Evolutionary conservation across 306 rosid species (phyloP), one percentile per base, ranked within the genome.

Genomic region (Lathyrus oleraceus): DNA sequence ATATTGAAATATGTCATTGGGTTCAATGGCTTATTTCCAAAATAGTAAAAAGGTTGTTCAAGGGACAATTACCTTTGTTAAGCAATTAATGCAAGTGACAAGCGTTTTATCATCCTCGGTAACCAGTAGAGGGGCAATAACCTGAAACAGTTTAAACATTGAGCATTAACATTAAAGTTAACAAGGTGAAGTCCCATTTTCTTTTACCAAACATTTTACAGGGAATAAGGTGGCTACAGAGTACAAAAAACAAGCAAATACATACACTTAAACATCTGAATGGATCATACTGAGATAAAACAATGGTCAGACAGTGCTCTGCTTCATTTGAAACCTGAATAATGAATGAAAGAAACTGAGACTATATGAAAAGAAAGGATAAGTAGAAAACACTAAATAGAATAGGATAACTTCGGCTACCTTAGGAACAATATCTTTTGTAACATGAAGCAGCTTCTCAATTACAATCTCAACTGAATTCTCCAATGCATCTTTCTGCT

Each of bases 21-120:
- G 61, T 73, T 59, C 39, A 56, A 38, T 47, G 36, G 39, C 59
- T 44, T 40, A 28, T 54, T 61, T 64, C 38, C 23, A 39, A 65
- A 72, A 54, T 38, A 49, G 32, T 28, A 72, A 54, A 57, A n/a
- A 64, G 36, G 63, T 13, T 65, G 67, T 58, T 44, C 23, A 10
- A 45, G 71, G 68, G 65, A 70, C n/a, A 75, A 49, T 67, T 85
- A 95, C 99, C 99, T 91, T 95, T 59, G 96, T 94, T 86, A 94
- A 84, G 82, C 89, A 87, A 80, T 91, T 94, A 72, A 87, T 86
- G 84, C 99, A 85, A 40, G 90, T 89, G 76, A 95, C 99, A 39
- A 95, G 97, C 76, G 89, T 89, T 85, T 89, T 95, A 84, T 95
- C 99, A 74, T 95, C 99, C 77, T 95, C 96, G 2, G 97, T 91